Evolutionary conservation across 2,329 filamentous ascomycete species (phyloP), one percentile per base, ranked within the genome.

Genomic region (Aspergillus proliferans): DNA sequence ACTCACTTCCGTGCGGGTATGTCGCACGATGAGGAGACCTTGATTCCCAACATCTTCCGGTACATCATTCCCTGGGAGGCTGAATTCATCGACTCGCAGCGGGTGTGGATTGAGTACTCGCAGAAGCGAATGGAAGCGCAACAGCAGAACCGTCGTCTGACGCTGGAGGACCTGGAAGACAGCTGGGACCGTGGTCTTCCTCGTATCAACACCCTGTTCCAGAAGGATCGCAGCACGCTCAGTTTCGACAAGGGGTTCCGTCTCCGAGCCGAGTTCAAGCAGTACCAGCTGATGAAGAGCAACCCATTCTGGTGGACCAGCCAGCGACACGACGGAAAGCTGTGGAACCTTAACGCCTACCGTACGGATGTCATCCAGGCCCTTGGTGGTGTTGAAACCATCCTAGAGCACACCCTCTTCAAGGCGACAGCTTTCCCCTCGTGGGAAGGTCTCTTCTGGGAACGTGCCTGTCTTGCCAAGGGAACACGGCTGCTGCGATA

Each of bases 291-390:
- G 52, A 97, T 98, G 92, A 96, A 95, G 82, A 94, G 87, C 72
- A 96, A 97, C 66, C 93, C 93, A 0, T 97, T 97, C 78, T 96
- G 91, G 90, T 98, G 93, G 93, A 98, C 93, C 3, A 95, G 88
- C 62, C 92, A 97, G 70, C 80, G 93, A 36, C 94, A 98, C 63
- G 93, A 98, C 62, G 93, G 93, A 65, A 97, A 97, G 65, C 71
- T 98, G 4, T 98, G 93, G 93, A 96, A 96, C 56, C 70, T 98
- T 47, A 97, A 97, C 57, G 88, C 89, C 1, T 96, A 97, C 71
- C 79, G 93, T 54, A 96, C 93, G 6, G 93, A 98, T 73, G 90
- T 96, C 8, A 98, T 98, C 50, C 93, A 97, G 67, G 91, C 92
- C 0, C 74, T 96, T 43, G 92, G 92, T 65, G 91, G 91, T 84